Conservation (phyloP, 768 basidiomycete genomes). For the Sporobolomyces phaffii region DNA sequence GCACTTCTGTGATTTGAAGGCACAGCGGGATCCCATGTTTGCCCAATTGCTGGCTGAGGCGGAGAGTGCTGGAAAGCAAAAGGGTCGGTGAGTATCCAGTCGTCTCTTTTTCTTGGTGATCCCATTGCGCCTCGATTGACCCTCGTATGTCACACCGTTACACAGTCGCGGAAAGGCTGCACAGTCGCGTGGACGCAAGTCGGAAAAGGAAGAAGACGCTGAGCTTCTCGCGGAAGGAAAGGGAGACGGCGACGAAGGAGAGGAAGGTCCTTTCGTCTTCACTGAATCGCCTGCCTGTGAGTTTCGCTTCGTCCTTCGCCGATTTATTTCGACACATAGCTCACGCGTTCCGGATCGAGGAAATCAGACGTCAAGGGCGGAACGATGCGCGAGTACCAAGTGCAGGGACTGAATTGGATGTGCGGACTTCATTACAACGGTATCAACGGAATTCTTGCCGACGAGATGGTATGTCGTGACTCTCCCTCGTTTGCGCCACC, state of each 20-base stretch:
- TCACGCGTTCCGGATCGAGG: not conserved
- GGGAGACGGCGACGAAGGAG: slow-evolving; percentile 58
- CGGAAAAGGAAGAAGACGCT: slow-evolving; percentile 97
- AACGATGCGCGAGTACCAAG: slow-evolving; percentile 83
- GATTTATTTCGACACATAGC: not conserved
- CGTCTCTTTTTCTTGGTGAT: not conserved
- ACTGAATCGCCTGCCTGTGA: slow-evolving; percentile 86
- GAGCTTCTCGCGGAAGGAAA: slow-evolving; percentile 69
- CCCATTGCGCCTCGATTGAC: no score
- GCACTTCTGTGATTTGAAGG: slow-evolving; percentile 95
- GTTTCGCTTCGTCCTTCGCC: slow-evolving; percentile 35
- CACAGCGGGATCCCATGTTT: slow-evolving; percentile 85
- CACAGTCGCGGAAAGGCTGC: slow-evolving; percentile 26
- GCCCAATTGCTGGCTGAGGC: slow-evolving; percentile 73
- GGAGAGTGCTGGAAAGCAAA: slow-evolving; percentile 67
- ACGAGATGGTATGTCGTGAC: slow-evolving; percentile 67
- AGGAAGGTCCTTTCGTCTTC: slow-evolving; percentile 88
- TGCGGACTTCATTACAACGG: slow-evolving; percentile 91
- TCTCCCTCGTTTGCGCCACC: not conserved
- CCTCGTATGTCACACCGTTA: no score
- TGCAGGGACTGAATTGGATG: slow-evolving; percentile 98
- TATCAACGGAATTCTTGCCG: slow-evolving; percentile 91
- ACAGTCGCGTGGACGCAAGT: slow-evolving; percentile 78
- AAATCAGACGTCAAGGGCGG: slow-evolving; percentile 71
- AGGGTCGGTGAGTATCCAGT: slow-evolving; percentile 45